phyloP scores from a whole-genome alignment of 2,329 filamentous ascomycete genomes.

The Ophiocordyceps camponoti-saundersi region DNA sequence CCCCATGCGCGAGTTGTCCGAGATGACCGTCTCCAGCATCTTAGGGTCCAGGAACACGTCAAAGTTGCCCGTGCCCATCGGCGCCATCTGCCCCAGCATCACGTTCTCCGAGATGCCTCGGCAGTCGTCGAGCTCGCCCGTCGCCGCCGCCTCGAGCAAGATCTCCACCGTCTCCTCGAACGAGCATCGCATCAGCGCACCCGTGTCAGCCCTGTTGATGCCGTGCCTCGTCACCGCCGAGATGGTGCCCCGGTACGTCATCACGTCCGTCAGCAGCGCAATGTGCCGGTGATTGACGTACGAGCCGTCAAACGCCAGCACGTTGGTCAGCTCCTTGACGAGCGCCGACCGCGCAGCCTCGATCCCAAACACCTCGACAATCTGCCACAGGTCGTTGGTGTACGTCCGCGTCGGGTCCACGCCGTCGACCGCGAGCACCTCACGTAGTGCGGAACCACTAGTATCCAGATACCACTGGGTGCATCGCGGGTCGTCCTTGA shows the following conservation, averaged over 20 bases:
- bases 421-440: conserved; percentile 72
- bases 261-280: conserved; percentile 87
- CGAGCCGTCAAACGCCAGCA: conserved; percentile 95
- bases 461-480: conserved; percentile 95
- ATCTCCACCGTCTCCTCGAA: conserved; percentile 99
- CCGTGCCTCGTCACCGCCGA: conserved; percentile 96
- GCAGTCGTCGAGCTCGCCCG: conserved; percentile 93
- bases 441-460: conserved; percentile 69
- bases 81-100: conserved; percentile 92
- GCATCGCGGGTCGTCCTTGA: conserved; percentile 58
- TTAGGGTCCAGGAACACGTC: conserved; percentile 84
- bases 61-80: conserved; percentile 92
- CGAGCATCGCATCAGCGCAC: conserved; percentile 96
- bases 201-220: conserved; percentile 95
- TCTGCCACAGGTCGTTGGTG: conserved; percentile 90
- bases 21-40: conserved; percentile 90
- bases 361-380: conserved; percentile 89
- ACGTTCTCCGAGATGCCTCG: conserved; percentile 97
- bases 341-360: conserved; percentile 81
- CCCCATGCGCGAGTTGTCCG: conserved; percentile 75
- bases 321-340: conserved; percentile 74
- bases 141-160: conserved; percentile 83
- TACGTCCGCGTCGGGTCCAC: conserved; percentile 77
- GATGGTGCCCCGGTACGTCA: conserved; percentile 87
- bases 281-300: conserved; percentile 99